A percentile compares a stretch with the other conserved stretches of the same genome.
Conservation (phyloP, 2,329 filamentous ascomycete genomes). For the Tolypocladium ovalisporum region DNA sequence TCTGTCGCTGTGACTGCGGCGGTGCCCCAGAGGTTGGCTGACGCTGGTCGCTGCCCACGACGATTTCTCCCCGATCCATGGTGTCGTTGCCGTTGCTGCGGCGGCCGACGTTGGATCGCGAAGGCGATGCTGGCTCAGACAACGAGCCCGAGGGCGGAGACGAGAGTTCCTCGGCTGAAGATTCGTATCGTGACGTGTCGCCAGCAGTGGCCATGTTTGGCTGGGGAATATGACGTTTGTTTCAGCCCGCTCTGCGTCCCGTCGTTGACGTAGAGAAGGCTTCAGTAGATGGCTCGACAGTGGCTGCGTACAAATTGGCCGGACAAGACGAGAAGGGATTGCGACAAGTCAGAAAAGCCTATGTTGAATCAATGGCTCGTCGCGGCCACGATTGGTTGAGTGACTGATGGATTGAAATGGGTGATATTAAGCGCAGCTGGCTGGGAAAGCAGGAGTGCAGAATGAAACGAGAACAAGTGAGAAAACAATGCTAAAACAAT, state of each 20-base stretch:
- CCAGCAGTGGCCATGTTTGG: constrained; percentile 16
- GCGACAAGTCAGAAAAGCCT: neutral
- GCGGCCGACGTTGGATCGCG: constrained; percentile 20
- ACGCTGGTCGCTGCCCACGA: constrained; percentile 30
- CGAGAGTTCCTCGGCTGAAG: constrained; percentile 37
- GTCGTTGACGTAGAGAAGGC: neutral
- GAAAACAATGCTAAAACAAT: neutral
- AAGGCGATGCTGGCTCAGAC: constrained; percentile 37
- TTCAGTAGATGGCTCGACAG: neutral
- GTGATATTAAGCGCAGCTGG: neutral
- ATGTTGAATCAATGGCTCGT: neutral
- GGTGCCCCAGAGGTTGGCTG: constrained; percentile 2
- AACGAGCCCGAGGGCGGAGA: constrained; percentile 40
- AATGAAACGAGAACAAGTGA: neutral
- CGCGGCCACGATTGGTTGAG: neutral
- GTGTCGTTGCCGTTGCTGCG: constrained; percentile 18
- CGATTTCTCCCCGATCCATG: constrained; percentile 34
- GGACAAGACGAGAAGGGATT: neutral
- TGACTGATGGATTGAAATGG: neutral
- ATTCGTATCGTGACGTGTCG: constrained; percentile 30
- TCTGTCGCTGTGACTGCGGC: constrained; percentile 7
- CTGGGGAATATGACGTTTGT: neutral
- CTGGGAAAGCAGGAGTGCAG: neutral
- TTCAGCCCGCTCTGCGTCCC: neutral
- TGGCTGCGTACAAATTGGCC: neutral